Conservation (phyloP, 805 yeast species). For the Saccharomycodes ludwigii region DNA sequence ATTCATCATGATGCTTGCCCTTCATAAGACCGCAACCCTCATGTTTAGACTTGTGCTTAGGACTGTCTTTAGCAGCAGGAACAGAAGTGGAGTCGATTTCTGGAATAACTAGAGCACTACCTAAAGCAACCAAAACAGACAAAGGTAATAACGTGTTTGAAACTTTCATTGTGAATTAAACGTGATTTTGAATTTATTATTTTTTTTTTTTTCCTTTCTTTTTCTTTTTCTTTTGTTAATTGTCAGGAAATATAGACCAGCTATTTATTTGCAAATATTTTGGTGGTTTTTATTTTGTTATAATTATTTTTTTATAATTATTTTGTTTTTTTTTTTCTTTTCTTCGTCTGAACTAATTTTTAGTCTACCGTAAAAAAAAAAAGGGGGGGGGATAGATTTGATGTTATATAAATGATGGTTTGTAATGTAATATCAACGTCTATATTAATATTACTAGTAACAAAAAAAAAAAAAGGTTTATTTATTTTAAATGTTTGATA, state of each 20-base stretch:
- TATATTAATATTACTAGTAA: no score
- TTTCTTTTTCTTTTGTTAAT: not conserved
- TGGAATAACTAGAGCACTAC: constrained; percentile 54
- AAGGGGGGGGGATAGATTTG: no score
- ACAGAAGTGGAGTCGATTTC: constrained; percentile 28
- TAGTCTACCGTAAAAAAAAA: no score
- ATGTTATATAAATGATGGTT: no score
- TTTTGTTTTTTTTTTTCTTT: no score
- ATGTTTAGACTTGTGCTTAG: constrained; percentile 4
- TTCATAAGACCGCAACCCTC: constrained; percentile 10
- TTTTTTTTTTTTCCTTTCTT: not conserved
- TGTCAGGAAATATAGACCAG: not conserved
- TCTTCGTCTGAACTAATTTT: no score
- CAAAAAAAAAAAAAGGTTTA: no score
- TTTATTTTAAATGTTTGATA: no score
- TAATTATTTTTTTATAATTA: not conserved
- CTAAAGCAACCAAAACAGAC: constrained; percentile 27
- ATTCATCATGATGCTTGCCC: not conserved
- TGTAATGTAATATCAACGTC: no score
- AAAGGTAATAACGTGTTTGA: constrained; percentile 18
- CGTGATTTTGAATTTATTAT: not conserved
- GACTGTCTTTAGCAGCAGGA: constrained; percentile 15
- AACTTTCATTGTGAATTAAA: constrained; percentile 1
- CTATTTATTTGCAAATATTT: not conserved
- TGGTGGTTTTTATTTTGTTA: not conserved